Conservation (phyloP, 1,284 basidiomycete species). For the Puccinia brachypodii region DNA sequence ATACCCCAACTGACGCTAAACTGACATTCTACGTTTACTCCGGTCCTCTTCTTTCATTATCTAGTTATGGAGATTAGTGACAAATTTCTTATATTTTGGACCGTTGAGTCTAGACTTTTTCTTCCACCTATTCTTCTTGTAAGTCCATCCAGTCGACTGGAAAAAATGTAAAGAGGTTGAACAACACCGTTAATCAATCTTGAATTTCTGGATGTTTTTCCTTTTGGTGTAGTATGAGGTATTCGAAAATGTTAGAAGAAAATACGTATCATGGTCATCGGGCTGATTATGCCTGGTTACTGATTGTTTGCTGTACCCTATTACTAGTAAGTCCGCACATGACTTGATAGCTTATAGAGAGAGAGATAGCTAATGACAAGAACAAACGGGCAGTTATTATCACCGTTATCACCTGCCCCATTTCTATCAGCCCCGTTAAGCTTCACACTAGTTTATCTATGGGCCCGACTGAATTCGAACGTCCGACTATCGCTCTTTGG, state of each 20-base stretch:
- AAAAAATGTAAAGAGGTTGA: no score
- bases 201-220: background rate
- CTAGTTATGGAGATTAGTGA: constrained; percentile 81
- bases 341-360: background rate
- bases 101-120: constrained; percentile 88
- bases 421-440: constrained; percentile 71
- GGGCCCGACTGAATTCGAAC: constrained; percentile 88
- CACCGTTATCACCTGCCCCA: constrained; percentile 43
- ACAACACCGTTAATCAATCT: background rate
- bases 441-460: constrained; percentile 84
- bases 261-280: constrained; percentile 84
- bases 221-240: constrained; percentile 68
- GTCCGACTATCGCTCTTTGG: constrained; percentile 95
- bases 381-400: constrained; percentile 15
- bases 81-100: constrained; percentile 95
- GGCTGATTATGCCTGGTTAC: constrained; percentile 91
- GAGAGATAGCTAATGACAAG: background rate
- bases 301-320: constrained; percentile 58
- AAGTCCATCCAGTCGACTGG: background rate
- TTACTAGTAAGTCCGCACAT: constrained; percentile 13
- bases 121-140: constrained; percentile 95
- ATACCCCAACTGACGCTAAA: background rate
- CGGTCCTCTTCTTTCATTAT: background rate
- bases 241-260: constrained; percentile 92
- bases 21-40: background rate